Evolutionary conservation across 2,329 filamentous ascomycete species (phyloP).

Genomic region (Pseudonectria buxi): DNA sequence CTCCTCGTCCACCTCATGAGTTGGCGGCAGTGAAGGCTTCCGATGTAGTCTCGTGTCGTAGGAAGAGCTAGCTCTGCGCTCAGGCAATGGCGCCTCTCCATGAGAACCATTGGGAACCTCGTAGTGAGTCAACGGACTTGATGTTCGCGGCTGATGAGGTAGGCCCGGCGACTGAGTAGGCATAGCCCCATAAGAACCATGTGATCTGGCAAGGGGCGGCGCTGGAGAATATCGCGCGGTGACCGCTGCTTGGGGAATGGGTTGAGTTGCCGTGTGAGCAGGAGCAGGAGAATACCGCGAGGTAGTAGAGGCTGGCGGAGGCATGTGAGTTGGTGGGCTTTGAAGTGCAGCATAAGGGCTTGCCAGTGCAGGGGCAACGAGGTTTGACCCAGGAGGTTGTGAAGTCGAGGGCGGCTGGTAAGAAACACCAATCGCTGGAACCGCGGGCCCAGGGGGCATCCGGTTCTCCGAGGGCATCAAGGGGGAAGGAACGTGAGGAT

Average conservation of each 20-base stretch:
- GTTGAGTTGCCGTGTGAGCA: conserved; percentile 24
- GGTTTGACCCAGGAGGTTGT: conserved; percentile 23
- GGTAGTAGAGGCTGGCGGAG: conserved; percentile 28
- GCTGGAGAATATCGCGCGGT: conserved; percentile 48
- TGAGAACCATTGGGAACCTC: conserved; percentile 39
- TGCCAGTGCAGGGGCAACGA: conserved; percentile 47
- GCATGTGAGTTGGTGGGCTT: conserved; percentile 25
- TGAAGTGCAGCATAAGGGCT: conserved; percentile 48
- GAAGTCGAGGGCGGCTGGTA: conserved; percentile 9
- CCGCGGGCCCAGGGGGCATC: conserved; percentile 13
- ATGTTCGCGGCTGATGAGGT: conserved; percentile 56
- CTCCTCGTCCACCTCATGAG: conserved; percentile 56
- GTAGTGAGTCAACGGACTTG: conserved; percentile 59
- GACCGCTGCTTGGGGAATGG: conserved; percentile 32
- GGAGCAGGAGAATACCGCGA: conserved; percentile 59
- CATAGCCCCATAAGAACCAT: conserved; percentile 35
- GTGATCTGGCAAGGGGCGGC: conserved; percentile 33
- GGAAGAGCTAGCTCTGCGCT: conserved; percentile 45
- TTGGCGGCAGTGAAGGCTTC: conserved; percentile 53
- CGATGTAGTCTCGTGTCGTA: conserved; percentile 50
- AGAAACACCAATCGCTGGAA: conserved; percentile 5
- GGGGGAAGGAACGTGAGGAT: conserved; percentile 19
- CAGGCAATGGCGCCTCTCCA: conserved; percentile 35
- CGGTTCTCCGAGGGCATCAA: conserved; percentile 16
- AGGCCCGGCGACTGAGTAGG: conserved; percentile 38